phyloP scores from a whole-genome alignment of 2,329 filamentous ascomycete genomes.

The Trichoderma cornu-damae region DNA sequence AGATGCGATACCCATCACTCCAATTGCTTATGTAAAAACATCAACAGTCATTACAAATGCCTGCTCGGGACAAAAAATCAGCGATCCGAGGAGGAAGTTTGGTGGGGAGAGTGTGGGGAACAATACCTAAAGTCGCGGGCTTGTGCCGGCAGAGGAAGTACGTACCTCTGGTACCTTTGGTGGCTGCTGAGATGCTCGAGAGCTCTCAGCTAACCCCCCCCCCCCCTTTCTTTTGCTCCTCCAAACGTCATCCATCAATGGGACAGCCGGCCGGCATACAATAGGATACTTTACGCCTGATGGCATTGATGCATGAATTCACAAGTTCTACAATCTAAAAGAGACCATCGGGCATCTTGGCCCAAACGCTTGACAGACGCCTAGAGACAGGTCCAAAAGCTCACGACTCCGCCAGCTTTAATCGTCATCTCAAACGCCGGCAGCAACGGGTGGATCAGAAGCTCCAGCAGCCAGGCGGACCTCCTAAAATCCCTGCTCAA shows the following conservation, averaged over 20 bases:
- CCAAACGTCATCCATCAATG: neutral
- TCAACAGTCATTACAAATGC: too few species aligned
- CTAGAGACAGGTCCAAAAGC: neutral
- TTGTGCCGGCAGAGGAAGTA: too few species aligned
- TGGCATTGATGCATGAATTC: too few species aligned
- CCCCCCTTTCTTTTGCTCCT: neutral
- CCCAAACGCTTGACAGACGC: neutral
- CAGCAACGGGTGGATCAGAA: constrained; percentile 6
- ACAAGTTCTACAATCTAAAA: too few species aligned
- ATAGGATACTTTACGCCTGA: too few species aligned
- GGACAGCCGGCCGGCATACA: neutral
- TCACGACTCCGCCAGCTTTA: neutral
- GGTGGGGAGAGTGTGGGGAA: neutral
- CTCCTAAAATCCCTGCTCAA: neutral
- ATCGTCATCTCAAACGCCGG: neutral
- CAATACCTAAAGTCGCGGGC: too few species aligned
- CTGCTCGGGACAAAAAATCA: too few species aligned
- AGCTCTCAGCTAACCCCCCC: neutral
- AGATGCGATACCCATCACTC: too few species aligned
- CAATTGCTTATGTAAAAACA: too few species aligned
- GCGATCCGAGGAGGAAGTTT: too few species aligned
- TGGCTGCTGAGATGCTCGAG: neutral
- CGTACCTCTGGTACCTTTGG: neutral
- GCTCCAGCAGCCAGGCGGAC: constrained; percentile 1
- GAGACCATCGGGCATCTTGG: neutral